Base-by-base conservation (phyloP, 2,329 filamentous ascomycete species). In the Neospermospora avenae region DNA sequence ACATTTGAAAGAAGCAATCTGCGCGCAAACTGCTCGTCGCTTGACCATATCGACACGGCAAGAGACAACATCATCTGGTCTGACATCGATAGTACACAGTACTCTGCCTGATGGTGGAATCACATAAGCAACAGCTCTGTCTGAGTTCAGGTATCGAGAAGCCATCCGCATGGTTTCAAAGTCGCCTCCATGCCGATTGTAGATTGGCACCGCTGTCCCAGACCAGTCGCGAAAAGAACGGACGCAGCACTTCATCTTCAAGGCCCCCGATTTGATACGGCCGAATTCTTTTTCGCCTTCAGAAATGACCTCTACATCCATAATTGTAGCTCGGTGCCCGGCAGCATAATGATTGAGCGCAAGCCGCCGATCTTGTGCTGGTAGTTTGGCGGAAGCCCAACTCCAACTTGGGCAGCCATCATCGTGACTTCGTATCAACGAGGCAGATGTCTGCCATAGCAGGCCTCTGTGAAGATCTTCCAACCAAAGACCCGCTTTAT, bases 381-480 rank as follows among this genome's bases (percentile, higher is more conserved):
- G 39, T n/a, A 55, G 22, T 20, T 14, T 22, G 16, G 16, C 34
- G 1, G 53, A 55, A 22, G 41, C 28, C 53, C 53, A 56, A n/a
- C 41, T 56, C 53, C 53, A 56, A 6, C 41, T 46, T 5, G 53
- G 53, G 25, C 28, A 46, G 24, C 14, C 1, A 1, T 18, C n/a
- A 8, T 41, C 28, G 11, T 22, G 3, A 16, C 20, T 7, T 13
- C 24, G 22, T 4, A 13, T 25, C 11, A 22, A 22, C 16, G 11
- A 24, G 11, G 22, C 2, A 4, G 4, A 16, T 2, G 41, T 3
- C 16, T 56, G 53, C 59, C 59, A 61, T 16, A 61, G 28, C 14
- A 61, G 37, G n/a, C 49, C 59, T 46, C 53, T 46, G 20, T 61
- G 59, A 22, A 61, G 44, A 20, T 61, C 59, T 42, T 61, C 55